A percentile compares a stretch with the other conserved stretches of the same genome.
Conservation (phyloP, 305 asterid species). For the Solanum hybrid region DNA sequence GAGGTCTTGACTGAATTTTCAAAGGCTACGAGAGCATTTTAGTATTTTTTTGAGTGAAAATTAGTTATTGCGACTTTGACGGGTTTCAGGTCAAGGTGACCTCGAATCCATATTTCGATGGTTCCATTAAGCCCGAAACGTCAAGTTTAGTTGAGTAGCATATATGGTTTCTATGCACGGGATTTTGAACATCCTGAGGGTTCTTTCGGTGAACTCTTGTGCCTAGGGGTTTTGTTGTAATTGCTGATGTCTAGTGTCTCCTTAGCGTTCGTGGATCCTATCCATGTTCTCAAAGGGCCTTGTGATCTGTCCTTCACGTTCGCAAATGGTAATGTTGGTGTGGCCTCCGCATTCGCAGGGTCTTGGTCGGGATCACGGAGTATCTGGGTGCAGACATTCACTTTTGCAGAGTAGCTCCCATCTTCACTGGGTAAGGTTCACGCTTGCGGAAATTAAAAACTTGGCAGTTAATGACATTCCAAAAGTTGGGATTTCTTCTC, state of each 20-base stretch:
- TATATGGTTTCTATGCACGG: background rate
- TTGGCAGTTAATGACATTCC: background rate
- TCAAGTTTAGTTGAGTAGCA: background rate
- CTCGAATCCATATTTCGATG: background rate
- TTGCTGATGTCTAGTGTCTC: background rate
- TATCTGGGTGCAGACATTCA: background rate
- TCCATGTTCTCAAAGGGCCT: background rate
- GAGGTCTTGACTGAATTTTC: background rate
- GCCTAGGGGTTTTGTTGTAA: background rate
- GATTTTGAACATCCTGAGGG: background rate
- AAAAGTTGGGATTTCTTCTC: background rate
- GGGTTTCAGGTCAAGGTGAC: background rate
- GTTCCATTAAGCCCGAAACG: background rate
- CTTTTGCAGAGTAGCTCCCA: background rate
- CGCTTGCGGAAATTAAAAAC: no score
- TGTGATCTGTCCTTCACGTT: background rate
- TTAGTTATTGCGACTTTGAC: background rate
- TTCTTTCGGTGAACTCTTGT: background rate
- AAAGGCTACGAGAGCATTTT: background rate
- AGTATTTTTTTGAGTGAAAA: background rate
- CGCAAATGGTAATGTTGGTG: background rate
- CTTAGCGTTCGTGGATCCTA: background rate
- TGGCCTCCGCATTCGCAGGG: background rate
- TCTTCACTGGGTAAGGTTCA: background rate
- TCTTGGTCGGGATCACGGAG: background rate